A percentile compares a stretch with the other conserved stretches of the same genome.
Conservation (phyloP, 352 stramenopile genomes). For the Globisporangium perplexum region DNA sequence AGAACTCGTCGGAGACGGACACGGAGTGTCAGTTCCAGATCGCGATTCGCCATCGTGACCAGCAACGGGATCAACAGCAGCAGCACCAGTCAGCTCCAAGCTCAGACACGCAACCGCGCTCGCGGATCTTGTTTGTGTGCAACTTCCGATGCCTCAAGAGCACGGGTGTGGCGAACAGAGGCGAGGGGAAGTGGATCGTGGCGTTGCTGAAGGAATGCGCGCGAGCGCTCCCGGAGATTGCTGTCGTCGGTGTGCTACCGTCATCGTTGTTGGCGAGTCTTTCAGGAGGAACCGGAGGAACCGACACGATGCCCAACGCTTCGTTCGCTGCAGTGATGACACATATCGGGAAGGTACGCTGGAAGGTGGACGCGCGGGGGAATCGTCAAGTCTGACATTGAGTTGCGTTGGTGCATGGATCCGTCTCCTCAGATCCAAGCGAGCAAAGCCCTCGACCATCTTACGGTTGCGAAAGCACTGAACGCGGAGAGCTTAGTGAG, state of each 20-base stretch:
- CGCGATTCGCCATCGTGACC: conserved; percentile 5
- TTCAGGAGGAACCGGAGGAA: background rate
- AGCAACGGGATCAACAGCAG: background rate
- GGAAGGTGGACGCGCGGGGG: background rate
- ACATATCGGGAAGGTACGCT: conserved; percentile 4
- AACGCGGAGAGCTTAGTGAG: background rate
- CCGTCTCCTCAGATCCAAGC: background rate
- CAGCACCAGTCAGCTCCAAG: background rate
- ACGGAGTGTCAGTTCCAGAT: conserved; percentile 10
- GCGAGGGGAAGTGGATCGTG: conserved; percentile 13
- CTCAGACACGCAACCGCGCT: background rate
- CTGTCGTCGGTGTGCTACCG: conserved; percentile 5
- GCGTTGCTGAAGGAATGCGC: conserved; percentile 14
- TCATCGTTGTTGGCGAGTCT: background rate
- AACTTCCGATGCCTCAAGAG: conserved; percentile 27
- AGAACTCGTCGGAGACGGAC: conserved; percentile 1
- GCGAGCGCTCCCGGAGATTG: conserved; percentile 3
- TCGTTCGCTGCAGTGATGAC: conserved; percentile 3
- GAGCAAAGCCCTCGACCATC: conserved; percentile 13
- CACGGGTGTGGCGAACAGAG: conserved; percentile 14
- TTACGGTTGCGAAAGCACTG: background rate
- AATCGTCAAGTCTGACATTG: background rate
- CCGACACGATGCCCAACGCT: background rate
- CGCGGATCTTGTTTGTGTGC: conserved; percentile 21
- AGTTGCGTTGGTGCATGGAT: background rate